Evolutionary conservation across 805 yeast species (phyloP), one percentile per base, ranked within the genome.

Genomic region (Saturnispora gosingensis): DNA sequence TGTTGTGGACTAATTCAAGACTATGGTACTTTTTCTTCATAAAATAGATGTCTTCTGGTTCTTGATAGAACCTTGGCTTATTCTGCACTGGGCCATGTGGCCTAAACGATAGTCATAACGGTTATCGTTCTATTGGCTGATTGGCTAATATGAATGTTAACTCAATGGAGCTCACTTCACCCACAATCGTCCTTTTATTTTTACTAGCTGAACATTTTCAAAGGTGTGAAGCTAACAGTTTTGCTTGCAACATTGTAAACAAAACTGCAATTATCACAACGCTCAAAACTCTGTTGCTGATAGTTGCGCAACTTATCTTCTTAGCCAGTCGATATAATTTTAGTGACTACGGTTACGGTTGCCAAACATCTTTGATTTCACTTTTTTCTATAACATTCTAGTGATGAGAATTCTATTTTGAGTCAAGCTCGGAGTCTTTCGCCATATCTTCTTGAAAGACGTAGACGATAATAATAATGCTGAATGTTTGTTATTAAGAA

Each of bases 131-230:
- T 36, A 5, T 18, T 18, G 15, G 22, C 6, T 38, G 7, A 15
- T 16, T 38, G 13, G 24, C 22, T 13, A 9, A 18, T 28, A 34
- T 28, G 18, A 13, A 45, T 54, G 58, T 48, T 57, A 59, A 59
- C 62, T 55, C 62, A 59, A 59, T 59, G 62, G 62, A 59, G 62
- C 62, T 59, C 61, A 57, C 62, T 59, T 56, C 47, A 36, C 36
- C 55, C 59, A 56, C 54, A 50, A 49, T 49, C 50, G 52, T 48
- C 59, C 50, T 36, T 47, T 50, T 51, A 28, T 53, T 50, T 16
- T 40, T 39, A 24, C 44, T 53, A 58, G 57, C 46, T 43, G 52
- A 59, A 45, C 59, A 54, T 45, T 58, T 57, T 57, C 59, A 52
- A 54, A 58, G 58, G 53, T 54, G 58, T 48, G 54, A 57, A 32